Evolutionary conservation across 768 basidiomycete species (phyloP).

Genomic region (Chiua virens): DNA sequence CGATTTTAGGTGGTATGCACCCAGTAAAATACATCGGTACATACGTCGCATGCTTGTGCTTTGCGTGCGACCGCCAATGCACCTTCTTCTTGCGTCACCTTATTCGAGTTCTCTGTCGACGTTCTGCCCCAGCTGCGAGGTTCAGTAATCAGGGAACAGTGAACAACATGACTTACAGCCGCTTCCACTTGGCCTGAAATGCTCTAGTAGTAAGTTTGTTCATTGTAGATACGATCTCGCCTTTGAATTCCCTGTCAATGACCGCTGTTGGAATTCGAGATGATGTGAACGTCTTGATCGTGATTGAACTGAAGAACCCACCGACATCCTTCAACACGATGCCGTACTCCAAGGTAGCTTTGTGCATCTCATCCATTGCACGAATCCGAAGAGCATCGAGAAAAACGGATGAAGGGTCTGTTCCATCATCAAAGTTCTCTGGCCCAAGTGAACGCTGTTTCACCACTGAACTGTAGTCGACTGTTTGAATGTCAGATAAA

Average conservation of each 20-base stretch:
- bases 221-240: constrained; percentile 83
- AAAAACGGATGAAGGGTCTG: constrained; percentile 72
- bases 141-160: background rate
- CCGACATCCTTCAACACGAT: constrained; percentile 80
- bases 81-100: constrained; percentile 84
- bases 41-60: constrained; percentile 56
- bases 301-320: constrained; percentile 25
- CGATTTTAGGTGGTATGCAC: constrained; percentile 9
- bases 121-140: constrained; percentile 44
- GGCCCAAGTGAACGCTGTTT: constrained; percentile 80
- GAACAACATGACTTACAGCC: constrained; percentile 48
- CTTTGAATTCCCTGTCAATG: constrained; percentile 87
- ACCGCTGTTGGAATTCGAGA: constrained; percentile 50
- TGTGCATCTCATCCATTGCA: constrained; percentile 85
- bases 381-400: constrained; percentile 78
- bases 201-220: constrained; percentile 83
- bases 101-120: constrained; percentile 84
- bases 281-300: constrained; percentile 1
- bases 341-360: constrained; percentile 80
- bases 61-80: constrained; percentile 73
- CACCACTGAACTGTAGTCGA: constrained; percentile 63
- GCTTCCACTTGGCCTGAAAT: constrained; percentile 88
- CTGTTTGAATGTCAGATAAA: constrained; percentile 20
- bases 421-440: constrained; percentile 69
- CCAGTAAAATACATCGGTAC: constrained; percentile 5